Evolutionary conservation across 148 eudicot species (phyloP), one percentile per base, ranked within the genome.

Genomic region (Salicornia ramosissima): DNA sequence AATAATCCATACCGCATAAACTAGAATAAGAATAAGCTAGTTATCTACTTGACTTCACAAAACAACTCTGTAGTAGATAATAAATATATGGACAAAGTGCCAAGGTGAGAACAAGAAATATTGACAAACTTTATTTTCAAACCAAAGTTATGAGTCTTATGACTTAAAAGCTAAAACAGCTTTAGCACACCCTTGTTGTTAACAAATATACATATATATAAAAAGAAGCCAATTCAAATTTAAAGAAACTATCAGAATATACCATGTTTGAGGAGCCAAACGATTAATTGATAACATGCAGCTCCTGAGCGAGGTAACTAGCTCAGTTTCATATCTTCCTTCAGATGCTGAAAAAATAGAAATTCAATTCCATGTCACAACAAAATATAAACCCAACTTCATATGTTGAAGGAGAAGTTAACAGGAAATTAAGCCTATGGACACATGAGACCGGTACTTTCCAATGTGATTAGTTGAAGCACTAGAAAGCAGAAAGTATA

Each of bases 251-350:
- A 25, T 45, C 52, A 64, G 57, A 77, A 34, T 26, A 47, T 88
- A 94, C 99, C 97, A 95, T 64, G 99, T 85, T 80, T 95, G 99
- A 69, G 97, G 88, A 78, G 99, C 93, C 78, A 91, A 82, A 64
- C 97, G 96, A 58, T 95, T 97, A 67, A 91, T 91, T 77, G 96
- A 85, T 77, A 87, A n/a, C n/a, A n/a, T n/a, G 72, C 78, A 95
- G 88, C 82, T 91, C 99, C 82, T 91, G 97, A 58, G 99, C 97
- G 72, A 95, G 84, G 84, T 95, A 91, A 79, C n/a, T n/a, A n/a
- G n/a, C 99, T 89, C 81, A 95, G 78, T 81, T 86, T 91, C 97
- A 89, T 95, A 76, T 95, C 99, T 81, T 91, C 91, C 83, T 89
- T 95, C 75, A 95, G 65, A 81, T 87, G 99, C 99, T 95, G 84